Evolutionary conservation across 768 basidiomycete genomes (phyloP).

Genomic region (Suillus subaureus): DNA sequence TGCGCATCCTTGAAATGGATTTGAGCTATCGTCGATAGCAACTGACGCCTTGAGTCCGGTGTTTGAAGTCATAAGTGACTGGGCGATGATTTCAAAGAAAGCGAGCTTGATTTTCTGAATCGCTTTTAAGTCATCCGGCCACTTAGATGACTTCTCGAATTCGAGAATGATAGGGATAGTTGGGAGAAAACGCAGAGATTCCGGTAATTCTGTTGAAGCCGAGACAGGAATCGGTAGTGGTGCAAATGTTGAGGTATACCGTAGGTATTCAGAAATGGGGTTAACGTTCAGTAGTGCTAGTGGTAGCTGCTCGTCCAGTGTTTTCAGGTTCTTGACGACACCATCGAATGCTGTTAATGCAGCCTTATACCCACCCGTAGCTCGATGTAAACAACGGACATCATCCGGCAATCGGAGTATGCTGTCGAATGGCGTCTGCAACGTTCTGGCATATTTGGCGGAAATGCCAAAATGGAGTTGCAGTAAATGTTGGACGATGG

Average conservation of each 20-base stretch:
- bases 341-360: conserved; percentile 79
- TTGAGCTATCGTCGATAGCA: conserved; percentile 53
- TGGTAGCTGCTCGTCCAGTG: conserved; percentile 70
- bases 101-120: conserved; percentile 95
- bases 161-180: conserved; percentile 78
- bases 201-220: conserved; percentile 52
- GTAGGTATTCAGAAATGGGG: conserved; percentile 70
- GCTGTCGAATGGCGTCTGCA: conserved; percentile 61
- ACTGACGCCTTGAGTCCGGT: conserved; percentile 58
- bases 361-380: conserved; percentile 63
- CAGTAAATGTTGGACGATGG: conserved; percentile 77
- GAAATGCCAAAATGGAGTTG: conserved; percentile 72
- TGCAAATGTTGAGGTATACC: conserved; percentile 84
- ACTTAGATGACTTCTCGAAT: conserved; percentile 89
- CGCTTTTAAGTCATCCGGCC: conserved; percentile 93
- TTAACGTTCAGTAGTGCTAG: conserved; percentile 77
- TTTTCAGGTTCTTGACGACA: conserved; percentile 75
- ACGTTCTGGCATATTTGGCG: conserved; percentile 51
- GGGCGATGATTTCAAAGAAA: conserved; percentile 82
- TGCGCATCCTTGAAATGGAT: conserved; percentile 66
- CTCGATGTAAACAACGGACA: conserved; percentile 43
- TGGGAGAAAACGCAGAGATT: conserved; percentile 65
- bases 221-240: conserved; percentile 70
- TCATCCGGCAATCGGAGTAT: conserved; percentile 60
- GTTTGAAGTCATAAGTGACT: conserved; percentile 55